phyloP scores from a whole-genome alignment of 768 basidiomycete species.

The Hygrophoropsis aurantiaca region DNA sequence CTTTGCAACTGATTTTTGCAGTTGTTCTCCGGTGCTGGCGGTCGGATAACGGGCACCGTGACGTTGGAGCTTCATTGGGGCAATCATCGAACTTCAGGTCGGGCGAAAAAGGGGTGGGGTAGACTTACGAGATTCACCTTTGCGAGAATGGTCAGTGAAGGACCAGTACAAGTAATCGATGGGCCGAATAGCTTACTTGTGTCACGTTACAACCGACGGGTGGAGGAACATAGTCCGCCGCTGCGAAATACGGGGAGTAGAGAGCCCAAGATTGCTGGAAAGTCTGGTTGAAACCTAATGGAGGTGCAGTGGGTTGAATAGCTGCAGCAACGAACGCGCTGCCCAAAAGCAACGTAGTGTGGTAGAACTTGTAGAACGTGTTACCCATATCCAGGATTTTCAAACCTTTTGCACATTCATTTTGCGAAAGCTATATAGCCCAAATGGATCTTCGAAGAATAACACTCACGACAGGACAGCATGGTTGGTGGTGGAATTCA shows the following conservation, averaged over 20 bases:
- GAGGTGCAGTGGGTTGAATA: background rate
- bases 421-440: too few species aligned
- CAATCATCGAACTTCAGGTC: background rate
- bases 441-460: too few species aligned
- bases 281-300: background rate
- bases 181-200: conserved; percentile 44
- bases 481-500: too few species aligned
- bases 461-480: too few species aligned
- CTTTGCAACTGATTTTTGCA: conserved; percentile 49
- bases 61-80: conserved; percentile 59
- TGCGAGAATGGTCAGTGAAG: background rate
- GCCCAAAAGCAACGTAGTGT: too few species aligned
- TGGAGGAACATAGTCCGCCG: conserved; percentile 37
- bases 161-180: background rate
- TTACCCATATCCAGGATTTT: too few species aligned
- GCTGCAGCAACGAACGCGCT: too few species aligned
- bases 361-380: too few species aligned
- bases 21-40: conserved; percentile 36
- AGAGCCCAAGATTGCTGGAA: conserved; percentile 42
- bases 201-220: conserved; percentile 45
- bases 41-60: conserved; percentile 80
- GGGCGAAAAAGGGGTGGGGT: too few species aligned
- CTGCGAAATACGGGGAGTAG: conserved; percentile 54
- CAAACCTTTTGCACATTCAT: too few species aligned
- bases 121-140: background rate